Evolutionary conservation across 352 stramenopile genomes (phyloP), one percentile per base, ranked within the genome.

Genomic region (Blastocystis sp.): DNA sequence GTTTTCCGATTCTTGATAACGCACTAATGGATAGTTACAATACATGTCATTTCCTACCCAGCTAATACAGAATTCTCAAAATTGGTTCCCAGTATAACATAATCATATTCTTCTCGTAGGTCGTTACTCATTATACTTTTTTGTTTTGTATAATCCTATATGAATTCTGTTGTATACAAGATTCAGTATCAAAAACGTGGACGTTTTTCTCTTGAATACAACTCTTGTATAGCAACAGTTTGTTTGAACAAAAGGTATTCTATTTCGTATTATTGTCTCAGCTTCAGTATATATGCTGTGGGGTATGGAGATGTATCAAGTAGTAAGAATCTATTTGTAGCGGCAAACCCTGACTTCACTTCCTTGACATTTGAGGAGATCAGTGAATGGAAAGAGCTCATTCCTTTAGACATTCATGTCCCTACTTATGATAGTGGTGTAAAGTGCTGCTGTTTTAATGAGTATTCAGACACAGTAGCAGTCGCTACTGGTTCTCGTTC

Each of bases 11-110:
- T 61, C 77, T 43, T 11, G 77, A 88, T 34, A 88, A 43, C 20
- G 77, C 77, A 53, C 77, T 88, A 77, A 9, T 34, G 13, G 23
- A 55, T 73, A 45, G 62, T 39, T 75, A 3, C n/a, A 23, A 18
- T 37, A n/a, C 11, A 55, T 15, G 8, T 3, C 15, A 61, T 7
- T n/a, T 15, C 15, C 68, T 53, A 88, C 77, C 62, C 77, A 11
- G 77, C 77, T 29, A 88, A 66, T 43, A 88, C 77, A 4, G 77
- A 88, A 88, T 88, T 88, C 50, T 88, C 77, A 88, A 88, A 88
- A 59, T 88, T 88, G 34, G 77, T 53, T 76, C 77, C 77, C 15
- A 88, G 56, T 18, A 88, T 55, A 41, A 88, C 55, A 55, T 77
- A 88, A 77, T 88, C 77, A 34, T 47, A 88, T 69, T 88, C 77